Evolutionary conservation across 305 asterid species (phyloP).

Genomic region (Rubia tinctorum): DNA sequence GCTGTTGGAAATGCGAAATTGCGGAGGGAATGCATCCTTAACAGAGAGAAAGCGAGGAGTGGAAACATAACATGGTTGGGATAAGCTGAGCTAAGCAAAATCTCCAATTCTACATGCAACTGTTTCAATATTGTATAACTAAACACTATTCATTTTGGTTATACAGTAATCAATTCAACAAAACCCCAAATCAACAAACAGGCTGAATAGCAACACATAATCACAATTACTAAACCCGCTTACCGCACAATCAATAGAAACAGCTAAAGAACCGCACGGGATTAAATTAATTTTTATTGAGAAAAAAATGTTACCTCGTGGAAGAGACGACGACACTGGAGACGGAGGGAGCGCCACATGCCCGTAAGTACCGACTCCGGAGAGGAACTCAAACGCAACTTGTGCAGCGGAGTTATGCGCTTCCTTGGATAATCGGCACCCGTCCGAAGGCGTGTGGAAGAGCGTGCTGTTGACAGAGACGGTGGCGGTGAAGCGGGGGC

Average conservation of each 20-base stretch:
- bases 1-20: not conserved
- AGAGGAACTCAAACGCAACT: constrained; percentile 36
- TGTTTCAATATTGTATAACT: too few species aligned
- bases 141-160: too few species aligned
- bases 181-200: not conserved
- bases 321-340: not conserved
- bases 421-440: constrained; percentile 42
- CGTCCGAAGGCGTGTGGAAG: constrained; percentile 35
- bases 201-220: too few species aligned
- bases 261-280: too few species aligned
- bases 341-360: not conserved
- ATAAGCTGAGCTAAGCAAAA: not conserved
- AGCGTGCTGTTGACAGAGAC: constrained; percentile 34
- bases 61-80: not conserved
- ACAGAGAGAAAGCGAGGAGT: not conserved
- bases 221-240: too few species aligned
- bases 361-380: not conserved
- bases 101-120: too few species aligned
- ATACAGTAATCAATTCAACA: too few species aligned
- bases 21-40: not conserved
- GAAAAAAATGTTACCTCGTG: too few species aligned
- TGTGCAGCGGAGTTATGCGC: constrained; percentile 61
- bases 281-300: too few species aligned
- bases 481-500: constrained; percentile 41
- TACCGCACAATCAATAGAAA: too few species aligned